A percentile compares a stretch with the other conserved stretches of the same genome.
These are phyloP conservation scores for Pichia cephalocereana DNA, from an alignment of 805 yeast genomes.

Conservation along the genomic window DNA sequence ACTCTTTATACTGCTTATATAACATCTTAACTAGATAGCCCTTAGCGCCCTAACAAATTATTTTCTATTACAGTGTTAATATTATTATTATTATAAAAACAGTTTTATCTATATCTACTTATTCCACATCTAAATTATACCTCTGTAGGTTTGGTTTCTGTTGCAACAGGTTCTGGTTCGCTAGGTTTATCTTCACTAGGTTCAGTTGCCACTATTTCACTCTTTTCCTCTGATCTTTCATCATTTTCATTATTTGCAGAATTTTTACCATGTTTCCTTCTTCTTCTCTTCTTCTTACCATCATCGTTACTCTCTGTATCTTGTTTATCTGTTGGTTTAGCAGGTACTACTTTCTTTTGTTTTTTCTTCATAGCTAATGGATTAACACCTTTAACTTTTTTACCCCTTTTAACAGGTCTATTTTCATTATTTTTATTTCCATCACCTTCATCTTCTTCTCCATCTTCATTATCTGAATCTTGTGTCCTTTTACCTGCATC, in stretches of 20 bases:
- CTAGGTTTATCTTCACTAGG: no score
- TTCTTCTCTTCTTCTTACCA: slow-evolving; percentile 1
- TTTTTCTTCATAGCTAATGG: slow-evolving; percentile 85
- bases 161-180: no score
- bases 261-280: neutral
- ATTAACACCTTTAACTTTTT: slow-evolving; percentile 69
- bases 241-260: neutral
- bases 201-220: neutral
- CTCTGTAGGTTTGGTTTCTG: no score
- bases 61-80: no score
- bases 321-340: neutral
- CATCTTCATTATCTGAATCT: slow-evolving; percentile 14
- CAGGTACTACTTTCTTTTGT: slow-evolving; percentile 23
- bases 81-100: no score
- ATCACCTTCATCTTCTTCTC: slow-evolving; percentile 11
- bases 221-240: neutral
- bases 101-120: no score
- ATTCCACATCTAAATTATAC: no score
- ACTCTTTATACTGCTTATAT: no score
- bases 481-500: slow-evolving; percentile 35
- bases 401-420: slow-evolving; percentile 14
- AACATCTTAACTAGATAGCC: no score
- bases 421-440: slow-evolving; percentile 6
- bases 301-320: neutral
- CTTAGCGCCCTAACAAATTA: no score